phyloP scores from a whole-genome alignment of 2,329 filamentous ascomycete genomes.

The Plenodomus lindquistii region DNA sequence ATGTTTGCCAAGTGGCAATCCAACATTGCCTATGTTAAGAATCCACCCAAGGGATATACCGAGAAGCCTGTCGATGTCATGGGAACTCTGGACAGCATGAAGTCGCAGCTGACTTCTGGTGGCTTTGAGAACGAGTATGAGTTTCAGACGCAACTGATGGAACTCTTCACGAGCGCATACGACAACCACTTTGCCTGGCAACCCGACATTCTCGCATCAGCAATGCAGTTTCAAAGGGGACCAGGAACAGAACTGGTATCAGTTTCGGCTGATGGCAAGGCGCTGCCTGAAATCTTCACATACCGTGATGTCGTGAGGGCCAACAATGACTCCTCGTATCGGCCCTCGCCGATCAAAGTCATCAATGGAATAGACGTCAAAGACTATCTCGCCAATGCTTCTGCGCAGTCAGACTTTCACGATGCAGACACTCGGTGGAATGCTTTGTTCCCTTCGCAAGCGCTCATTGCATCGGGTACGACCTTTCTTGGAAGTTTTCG shows the following conservation, averaged over 20 bases:
- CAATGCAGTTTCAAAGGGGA: conserved; percentile 43
- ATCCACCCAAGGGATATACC: conserved; percentile 42
- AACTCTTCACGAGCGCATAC: conserved; percentile 42
- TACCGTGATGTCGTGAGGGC: conserved; percentile 35
- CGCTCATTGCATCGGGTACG: conserved; percentile 32
- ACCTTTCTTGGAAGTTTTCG: conserved; percentile 36
- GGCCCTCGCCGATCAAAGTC: conserved; percentile 40
- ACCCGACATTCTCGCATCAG: conserved; percentile 42
- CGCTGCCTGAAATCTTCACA: conserved; percentile 43
- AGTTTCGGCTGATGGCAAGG: conserved; percentile 42
- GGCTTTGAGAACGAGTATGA: conserved; percentile 47
- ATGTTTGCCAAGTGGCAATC: conserved; percentile 46
- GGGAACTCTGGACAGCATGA: conserved; percentile 41
- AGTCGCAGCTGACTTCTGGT: conserved; percentile 30
- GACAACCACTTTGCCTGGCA: conserved; percentile 48
- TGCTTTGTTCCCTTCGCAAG: conserved; percentile 41
- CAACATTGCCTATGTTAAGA: conserved; percentile 45
- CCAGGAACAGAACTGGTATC: conserved; percentile 37
- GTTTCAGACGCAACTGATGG: conserved; percentile 44
- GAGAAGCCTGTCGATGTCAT: conserved; percentile 46
- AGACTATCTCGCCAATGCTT: conserved; percentile 39
- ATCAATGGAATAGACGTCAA: conserved; percentile 45
- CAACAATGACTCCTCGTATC: conserved; percentile 32
- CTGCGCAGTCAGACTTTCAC: conserved; percentile 38
- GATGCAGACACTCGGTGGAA: conserved; percentile 50